Conservation (phyloP, 345 rosid genomes). For the Raphanus sativus region DNA sequence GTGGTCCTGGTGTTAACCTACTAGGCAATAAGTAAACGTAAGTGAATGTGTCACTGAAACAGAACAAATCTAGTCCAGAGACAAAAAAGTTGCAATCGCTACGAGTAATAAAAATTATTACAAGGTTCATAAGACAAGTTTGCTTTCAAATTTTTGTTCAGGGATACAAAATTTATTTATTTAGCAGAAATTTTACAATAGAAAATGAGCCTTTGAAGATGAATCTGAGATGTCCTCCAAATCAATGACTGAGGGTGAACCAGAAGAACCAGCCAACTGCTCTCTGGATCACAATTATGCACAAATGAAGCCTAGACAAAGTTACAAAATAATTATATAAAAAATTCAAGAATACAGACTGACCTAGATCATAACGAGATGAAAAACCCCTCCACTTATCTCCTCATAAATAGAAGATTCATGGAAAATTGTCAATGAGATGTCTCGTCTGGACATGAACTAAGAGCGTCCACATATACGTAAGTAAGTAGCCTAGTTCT, state of each 20-base stretch:
- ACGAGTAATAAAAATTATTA: neutral
- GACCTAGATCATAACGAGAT: conserved; percentile 23
- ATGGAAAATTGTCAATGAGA: conserved; percentile 24
- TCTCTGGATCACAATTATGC: conserved; percentile 17
- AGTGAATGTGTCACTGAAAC: neutral
- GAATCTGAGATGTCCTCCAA: neutral
- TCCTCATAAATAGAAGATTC: conserved; percentile 11
- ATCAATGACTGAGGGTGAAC: conserved; percentile 8
- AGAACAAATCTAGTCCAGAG: conserved; percentile 7
- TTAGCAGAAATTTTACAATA: conserved; percentile 7
- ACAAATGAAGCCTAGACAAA: neutral
- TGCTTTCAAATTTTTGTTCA: conserved; percentile 7
- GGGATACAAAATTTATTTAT: conserved; percentile 12
- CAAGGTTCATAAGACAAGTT: conserved; percentile 9
- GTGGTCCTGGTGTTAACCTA: neutral
- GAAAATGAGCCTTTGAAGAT: conserved; percentile 5
- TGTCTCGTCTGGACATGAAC: conserved; percentile 11
- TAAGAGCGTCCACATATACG: conserved; percentile 13
- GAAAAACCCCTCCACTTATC: conserved; percentile 10
- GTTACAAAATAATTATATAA: neutral
- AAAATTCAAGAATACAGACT: conserved; percentile 13
- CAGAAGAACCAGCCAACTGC: conserved; percentile 20
- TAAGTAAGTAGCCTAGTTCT: conserved; percentile 27
- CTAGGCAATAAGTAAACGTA: conserved; percentile 1
- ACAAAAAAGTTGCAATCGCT: neutral